Evolutionary conservation across 768 basidiomycete species (phyloP).

Genomic region (Podaxis sp.): DNA sequence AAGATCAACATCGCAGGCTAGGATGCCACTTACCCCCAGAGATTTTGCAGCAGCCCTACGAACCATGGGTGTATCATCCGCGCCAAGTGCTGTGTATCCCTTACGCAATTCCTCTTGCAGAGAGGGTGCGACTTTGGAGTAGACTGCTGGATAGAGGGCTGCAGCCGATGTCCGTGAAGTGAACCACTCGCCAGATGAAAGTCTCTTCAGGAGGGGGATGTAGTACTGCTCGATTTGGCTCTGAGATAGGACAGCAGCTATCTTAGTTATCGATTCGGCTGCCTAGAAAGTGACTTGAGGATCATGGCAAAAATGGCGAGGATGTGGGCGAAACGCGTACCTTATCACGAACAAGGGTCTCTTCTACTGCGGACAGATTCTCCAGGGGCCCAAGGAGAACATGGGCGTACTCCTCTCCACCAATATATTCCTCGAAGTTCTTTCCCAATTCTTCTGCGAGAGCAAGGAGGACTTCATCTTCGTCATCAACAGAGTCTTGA

Average conservation of each 20-base stretch:
- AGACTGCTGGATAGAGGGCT: conserved; percentile 88
- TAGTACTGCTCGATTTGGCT: conserved; percentile 84
- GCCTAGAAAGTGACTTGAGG: conserved; percentile 49
- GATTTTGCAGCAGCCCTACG: conserved; percentile 93
- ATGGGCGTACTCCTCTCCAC: conserved; percentile 85
- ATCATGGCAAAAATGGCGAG: conserved; percentile 9
- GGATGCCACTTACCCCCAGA: conserved; percentile 71
- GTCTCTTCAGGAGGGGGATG: conserved; percentile 84
- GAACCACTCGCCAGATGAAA: conserved; percentile 97
- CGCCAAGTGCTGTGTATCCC: conserved; percentile 74
- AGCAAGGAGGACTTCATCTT: conserved; percentile 95
- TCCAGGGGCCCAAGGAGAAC: conserved; percentile 88
- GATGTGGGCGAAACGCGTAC: conserved; percentile 34
- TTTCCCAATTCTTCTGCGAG: conserved; percentile 93
- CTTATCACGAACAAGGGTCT: conserved; percentile 97
- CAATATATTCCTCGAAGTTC: conserved; percentile 92
- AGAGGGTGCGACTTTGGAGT: conserved; percentile 66
- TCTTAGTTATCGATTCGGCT: conserved; percentile 90
- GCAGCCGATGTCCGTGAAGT: conserved; percentile 96
- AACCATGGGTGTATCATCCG: conserved; percentile 99
- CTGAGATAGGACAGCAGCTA: conserved; percentile 72
- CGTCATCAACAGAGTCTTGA: conserved; percentile 98
- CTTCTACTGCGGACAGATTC: conserved; percentile 94
- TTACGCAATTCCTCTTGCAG: conserved; percentile 87
- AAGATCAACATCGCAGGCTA: not conserved